phyloP scores from a whole-genome alignment of 2,329 filamentous ascomycete species.

The Nigrograna mackinnonii region DNA sequence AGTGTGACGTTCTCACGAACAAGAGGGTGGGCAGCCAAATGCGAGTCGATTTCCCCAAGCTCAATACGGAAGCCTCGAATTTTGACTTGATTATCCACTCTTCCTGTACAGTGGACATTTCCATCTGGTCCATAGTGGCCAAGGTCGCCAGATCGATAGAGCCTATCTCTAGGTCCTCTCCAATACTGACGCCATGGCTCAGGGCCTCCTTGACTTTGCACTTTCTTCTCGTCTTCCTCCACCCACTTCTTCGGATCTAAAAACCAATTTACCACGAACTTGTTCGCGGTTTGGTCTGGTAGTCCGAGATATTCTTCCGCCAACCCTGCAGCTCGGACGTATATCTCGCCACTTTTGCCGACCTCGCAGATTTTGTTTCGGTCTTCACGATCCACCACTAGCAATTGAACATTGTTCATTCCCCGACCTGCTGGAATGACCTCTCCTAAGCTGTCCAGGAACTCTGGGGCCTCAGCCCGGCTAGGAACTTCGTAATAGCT shows the following conservation, averaged over 20 bases:
- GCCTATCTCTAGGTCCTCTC: constrained; percentile 78
- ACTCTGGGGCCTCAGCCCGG: constrained; percentile 64
- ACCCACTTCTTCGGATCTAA: constrained; percentile 73
- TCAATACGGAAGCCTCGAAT: constrained; percentile 96
- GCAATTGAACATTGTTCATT: constrained; percentile 86
- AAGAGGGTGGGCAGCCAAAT: constrained; percentile 73
- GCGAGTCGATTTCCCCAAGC: constrained; percentile 87
- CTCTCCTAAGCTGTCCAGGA: constrained; percentile 69
- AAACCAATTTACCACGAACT: constrained; percentile 88
- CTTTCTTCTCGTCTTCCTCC: constrained; percentile 62
- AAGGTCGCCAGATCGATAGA: constrained; percentile 88
- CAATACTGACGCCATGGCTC: constrained; percentile 81
- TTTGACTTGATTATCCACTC: constrained; percentile 90
- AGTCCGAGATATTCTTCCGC: constrained; percentile 77
- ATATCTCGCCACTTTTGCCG: constrained; percentile 84
- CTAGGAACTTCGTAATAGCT: constrained; percentile 81
- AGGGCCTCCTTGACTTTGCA: constrained; percentile 49
- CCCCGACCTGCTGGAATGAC: constrained; percentile 82
- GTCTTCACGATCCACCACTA: constrained; percentile 76
- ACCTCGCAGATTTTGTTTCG: constrained; percentile 72
- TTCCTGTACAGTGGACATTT: constrained; percentile 76
- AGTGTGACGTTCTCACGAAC: constrained; percentile 86
- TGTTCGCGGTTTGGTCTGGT: constrained; percentile 66
- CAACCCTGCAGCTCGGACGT: constrained; percentile 78
- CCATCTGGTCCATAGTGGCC: constrained; percentile 73